Evolutionary conservation across 352 stramenopile species (phyloP), one percentile per base, ranked within the genome.

Genomic region (Phytophthora colocasiae): DNA sequence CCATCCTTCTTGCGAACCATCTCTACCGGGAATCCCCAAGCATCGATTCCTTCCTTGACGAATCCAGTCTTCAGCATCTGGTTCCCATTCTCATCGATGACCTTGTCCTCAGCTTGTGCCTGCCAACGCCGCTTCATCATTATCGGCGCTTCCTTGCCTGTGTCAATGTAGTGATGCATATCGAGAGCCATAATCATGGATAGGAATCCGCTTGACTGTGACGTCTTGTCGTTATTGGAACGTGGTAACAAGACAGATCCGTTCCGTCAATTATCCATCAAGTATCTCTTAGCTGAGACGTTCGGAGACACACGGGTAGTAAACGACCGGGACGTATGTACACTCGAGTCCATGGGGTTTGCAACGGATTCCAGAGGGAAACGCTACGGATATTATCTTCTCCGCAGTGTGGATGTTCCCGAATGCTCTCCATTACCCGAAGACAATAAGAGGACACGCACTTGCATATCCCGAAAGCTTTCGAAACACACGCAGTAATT

Each of bases 181-280:
- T 34, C 29, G 6, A 34, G 29, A 1, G 29, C 29, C 6, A 7
- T 34, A 10, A 7, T 77, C 53, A 62, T 87, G 34, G 69, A 81
- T 43, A 72, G 72, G 22, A 69, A 63, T 47, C 63, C 70, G 1
- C 48, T 85, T 3, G 80, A 91, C 63, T 70, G 69, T 15, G 75
- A 81, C 26, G 77, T 91, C 22, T 53, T 90, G 1, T 61, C 78
- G 1, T 66, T 76, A 5, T 58, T 90, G 4, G 75, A 91, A 10
- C 48, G 56, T 2, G 77, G 72, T 9, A 83, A 77, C 0, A 60
- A 71, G n/a, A 38, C 63, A 4, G 78, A 91, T 38, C 83, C 83
- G 51, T 87, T 85, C 54, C 77, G 71, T 10, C 87, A 83, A 36
- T 38, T 89, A 0, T 73, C 77, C 6, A 57, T 91, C 64, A 91